Conservation (phyloP, 1,139 yeast genomes). For the Hanseniaspora sp. region DNA sequence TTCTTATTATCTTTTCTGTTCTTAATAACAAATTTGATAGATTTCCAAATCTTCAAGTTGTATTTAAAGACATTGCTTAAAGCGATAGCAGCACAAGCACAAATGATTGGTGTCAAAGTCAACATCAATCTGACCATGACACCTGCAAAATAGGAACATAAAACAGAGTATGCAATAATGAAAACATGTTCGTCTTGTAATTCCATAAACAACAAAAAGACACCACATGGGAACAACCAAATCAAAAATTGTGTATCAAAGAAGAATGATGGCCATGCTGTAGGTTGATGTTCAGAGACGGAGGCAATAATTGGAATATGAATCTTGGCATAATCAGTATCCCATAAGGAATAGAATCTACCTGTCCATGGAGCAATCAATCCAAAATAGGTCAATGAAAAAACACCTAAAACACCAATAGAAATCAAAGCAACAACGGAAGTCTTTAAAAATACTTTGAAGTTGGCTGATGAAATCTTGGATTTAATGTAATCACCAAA, state of each 20-base stretch:
- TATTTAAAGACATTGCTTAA: constrained; percentile 73
- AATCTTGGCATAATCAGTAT: constrained; percentile 90
- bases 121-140: constrained; percentile 98
- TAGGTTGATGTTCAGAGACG: constrained; percentile 98
- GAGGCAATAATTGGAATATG: constrained; percentile 98
- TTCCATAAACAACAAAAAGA: constrained; percentile 80
- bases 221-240: constrained; percentile 98
- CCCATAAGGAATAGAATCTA: constrained; percentile 97
- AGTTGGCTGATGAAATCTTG: constrained; percentile 62
- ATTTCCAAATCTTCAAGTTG: constrained; percentile 50
- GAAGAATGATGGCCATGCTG: constrained; percentile 98
- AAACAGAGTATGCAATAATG: constrained; percentile 76
- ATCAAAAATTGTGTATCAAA: constrained; percentile 85
- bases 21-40: constrained; percentile 10
- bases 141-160: constrained; percentile 96
- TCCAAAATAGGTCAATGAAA: constrained; percentile 76
- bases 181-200: constrained; percentile 86
- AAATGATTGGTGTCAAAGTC: constrained; percentile 89
- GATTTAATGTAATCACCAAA: constrained; percentile 73
- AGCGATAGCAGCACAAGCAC: constrained; percentile 85
- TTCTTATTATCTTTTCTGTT: constrained; percentile 15
- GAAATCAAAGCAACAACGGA: constrained; percentile 46
- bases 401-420: constrained; percentile 60
- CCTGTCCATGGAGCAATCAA: constrained; percentile 99
- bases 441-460: constrained; percentile 57